Evolutionary conservation across 495 filamentous ascomycete species (phyloP).

Genomic region (Xylaria cubensis): DNA sequence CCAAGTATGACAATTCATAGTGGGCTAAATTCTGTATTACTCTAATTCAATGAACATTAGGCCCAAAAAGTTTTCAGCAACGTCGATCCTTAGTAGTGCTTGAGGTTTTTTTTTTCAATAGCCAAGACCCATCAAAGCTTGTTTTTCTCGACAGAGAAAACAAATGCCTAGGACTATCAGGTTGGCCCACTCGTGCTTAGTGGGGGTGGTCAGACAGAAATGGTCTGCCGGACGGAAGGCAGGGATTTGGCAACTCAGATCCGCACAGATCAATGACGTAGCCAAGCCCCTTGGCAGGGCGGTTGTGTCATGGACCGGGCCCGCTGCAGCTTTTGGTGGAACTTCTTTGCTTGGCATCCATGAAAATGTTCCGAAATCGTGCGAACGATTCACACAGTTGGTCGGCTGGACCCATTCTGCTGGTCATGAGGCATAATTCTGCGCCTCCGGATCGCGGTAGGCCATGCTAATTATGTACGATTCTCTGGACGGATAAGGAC

Average conservation of each 20-base stretch:
- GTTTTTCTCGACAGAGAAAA: too few relatives aligned
- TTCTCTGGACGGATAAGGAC: not conserved
- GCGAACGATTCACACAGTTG: conserved; percentile 3
- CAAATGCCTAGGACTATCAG: too few relatives aligned
- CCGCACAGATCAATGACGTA: conserved; percentile 11
- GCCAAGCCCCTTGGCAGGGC: conserved; percentile 12
- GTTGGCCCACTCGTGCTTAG: not conserved
- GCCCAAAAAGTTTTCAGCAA: too few relatives aligned
- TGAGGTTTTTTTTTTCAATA: too few relatives aligned
- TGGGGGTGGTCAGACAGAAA: not conserved
- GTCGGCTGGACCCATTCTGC: conserved; percentile 2
- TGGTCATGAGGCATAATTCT: conserved; percentile 7
- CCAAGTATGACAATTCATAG: too few relatives aligned
- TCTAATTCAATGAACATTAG: too few relatives aligned
- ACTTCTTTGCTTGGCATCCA: not conserved
- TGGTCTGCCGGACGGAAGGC: not conserved
- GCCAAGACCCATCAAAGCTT: too few relatives aligned
- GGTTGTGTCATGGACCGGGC: not conserved
- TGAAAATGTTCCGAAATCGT: not conserved
- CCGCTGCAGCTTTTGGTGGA: not conserved
- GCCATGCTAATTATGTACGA: not conserved
- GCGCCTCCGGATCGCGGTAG: not conserved
- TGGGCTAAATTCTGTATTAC: too few relatives aligned
- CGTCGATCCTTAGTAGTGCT: too few relatives aligned
- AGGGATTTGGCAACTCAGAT: conserved; percentile 15